Evolutionary conservation across 2,329 filamentous ascomycete genomes (phyloP).

Genomic region (Fusarium secorum): DNA sequence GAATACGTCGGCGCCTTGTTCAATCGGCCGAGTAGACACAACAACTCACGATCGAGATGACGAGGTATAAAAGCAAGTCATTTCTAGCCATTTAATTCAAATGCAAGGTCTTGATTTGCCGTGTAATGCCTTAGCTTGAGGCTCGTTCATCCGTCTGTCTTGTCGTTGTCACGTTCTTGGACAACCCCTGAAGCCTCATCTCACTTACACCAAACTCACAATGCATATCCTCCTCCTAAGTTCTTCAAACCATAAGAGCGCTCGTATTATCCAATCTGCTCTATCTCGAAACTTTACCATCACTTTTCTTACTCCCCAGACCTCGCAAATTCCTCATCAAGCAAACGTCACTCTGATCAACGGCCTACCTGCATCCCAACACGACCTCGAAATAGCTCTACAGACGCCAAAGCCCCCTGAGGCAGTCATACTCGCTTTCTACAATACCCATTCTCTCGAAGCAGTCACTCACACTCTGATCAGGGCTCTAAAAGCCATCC

Average conservation of each 20-base stretch:
- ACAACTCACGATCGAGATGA: neutral
- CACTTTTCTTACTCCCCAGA: slow-evolving; percentile 43
- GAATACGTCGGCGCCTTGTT: slow-evolving; percentile 27
- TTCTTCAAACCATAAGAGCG: slow-evolving; percentile 57
- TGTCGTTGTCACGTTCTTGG: neutral
- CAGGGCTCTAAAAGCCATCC: slow-evolving; percentile 49
- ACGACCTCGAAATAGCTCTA: slow-evolving; percentile 49
- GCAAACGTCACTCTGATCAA: neutral
- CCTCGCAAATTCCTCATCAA: neutral
- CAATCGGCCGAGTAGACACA: slow-evolving; percentile 37
- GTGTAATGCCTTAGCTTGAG: too few relatives aligned
- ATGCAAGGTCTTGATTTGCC: too few relatives aligned
- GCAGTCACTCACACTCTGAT: slow-evolving; percentile 50
- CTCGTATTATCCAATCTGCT: slow-evolving; percentile 51
- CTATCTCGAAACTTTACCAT: slow-evolving; percentile 52
- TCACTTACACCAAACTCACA: slow-evolving; percentile 2
- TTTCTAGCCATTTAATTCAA: neutral
- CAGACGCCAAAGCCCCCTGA: slow-evolving; percentile 27
- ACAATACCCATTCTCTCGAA: slow-evolving; percentile 51
- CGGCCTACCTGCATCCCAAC: slow-evolving; percentile 4
- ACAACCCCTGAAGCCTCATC: neutral
- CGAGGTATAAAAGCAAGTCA: slow-evolving; percentile 12
- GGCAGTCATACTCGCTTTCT: slow-evolving; percentile 59
- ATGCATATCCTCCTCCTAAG: slow-evolving; percentile 55
- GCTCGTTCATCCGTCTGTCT: too few relatives aligned